Conservation (phyloP, 768 basidiomycete genomes). For the Termitomyces sp. region DNA sequence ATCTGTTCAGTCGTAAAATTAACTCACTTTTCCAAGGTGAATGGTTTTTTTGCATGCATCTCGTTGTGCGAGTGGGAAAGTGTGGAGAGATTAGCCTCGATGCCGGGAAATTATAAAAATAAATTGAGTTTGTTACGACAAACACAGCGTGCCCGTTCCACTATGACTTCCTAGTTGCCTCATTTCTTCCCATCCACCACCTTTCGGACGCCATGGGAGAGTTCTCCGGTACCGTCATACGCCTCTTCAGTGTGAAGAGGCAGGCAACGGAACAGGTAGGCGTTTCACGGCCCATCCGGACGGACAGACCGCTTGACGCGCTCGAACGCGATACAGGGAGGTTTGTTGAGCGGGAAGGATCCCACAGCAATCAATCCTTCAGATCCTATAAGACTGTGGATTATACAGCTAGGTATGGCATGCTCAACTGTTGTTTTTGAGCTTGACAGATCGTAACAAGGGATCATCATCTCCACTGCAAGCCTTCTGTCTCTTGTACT, state of each 20-base stretch:
- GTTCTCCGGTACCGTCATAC: conserved; percentile 30
- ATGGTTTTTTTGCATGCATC: too few species aligned
- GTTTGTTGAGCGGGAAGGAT: conserved; percentile 69
- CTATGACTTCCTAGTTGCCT: background rate
- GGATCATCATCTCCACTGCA: conserved; percentile 77
- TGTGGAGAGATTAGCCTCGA: background rate
- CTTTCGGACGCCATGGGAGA: conserved; percentile 25
- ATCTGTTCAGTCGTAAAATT: too few species aligned
- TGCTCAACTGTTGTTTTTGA: too few species aligned
- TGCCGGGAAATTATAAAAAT: background rate
- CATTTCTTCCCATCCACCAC: background rate
- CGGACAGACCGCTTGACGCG: background rate
- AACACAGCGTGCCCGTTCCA: background rate
- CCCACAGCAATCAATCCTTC: conserved; percentile 56
- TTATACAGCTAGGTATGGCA: conserved; percentile 67
- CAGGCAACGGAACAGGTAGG: conserved; percentile 36
- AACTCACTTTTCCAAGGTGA: background rate
- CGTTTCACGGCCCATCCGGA: background rate
- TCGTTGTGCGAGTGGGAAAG: background rate
- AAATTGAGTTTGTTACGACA: background rate
- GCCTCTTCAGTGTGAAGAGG: conserved; percentile 28
- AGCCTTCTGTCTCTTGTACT: conserved; percentile 70
- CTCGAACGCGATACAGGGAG: conserved; percentile 42
- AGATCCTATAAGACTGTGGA: conserved; percentile 76
- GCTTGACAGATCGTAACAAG: conserved; percentile 32